Conservation (phyloP, 139 green algal genomes). For the Desmodesmus armatus region DNA sequence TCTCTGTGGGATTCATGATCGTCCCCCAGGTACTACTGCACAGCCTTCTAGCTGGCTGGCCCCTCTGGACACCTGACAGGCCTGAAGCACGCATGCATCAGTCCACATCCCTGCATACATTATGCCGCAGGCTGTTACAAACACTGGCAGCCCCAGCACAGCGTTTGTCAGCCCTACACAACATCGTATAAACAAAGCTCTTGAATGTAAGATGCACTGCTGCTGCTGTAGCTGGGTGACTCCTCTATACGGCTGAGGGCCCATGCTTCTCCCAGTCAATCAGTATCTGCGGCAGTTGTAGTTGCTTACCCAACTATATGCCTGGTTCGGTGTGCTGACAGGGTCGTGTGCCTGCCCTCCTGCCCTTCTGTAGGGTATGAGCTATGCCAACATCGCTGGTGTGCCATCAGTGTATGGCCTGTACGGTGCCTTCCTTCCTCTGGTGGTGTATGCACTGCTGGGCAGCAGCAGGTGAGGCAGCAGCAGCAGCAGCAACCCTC, state of each 20-base stretch:
- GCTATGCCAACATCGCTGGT: conserved; percentile 77
- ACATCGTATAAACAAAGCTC: not conserved
- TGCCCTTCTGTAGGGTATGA: conserved; percentile 44
- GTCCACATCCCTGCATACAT: too few relatives aligned
- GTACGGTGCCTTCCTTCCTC: conserved; percentile 88
- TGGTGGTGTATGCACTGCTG: conserved; percentile 79
- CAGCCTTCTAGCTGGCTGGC: conserved; percentile 2
- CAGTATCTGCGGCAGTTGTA: too few relatives aligned
- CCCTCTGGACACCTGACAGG: not conserved
- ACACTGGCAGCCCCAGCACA: too few relatives aligned
- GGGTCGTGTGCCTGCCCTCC: not conserved
- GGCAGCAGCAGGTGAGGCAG: too few relatives aligned
- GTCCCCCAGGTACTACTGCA: conserved; percentile 82
- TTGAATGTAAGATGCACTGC: not conserved
- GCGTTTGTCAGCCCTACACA: too few relatives aligned
- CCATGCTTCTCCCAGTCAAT: too few relatives aligned
- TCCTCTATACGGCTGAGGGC: too few relatives aligned
- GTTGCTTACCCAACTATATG: too few relatives aligned
- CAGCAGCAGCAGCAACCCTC: too few relatives aligned
- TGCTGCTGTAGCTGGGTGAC: not conserved
- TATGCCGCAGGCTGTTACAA: too few relatives aligned
- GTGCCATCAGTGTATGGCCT: conserved; percentile 86
- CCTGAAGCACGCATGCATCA: too few relatives aligned
- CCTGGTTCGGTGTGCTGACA: too few relatives aligned
- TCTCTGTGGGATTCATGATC: conserved; percentile 84